phyloP scores from a whole-genome alignment of 2,329 filamentous ascomycete species.

The Trichophyton benhamiae region DNA sequence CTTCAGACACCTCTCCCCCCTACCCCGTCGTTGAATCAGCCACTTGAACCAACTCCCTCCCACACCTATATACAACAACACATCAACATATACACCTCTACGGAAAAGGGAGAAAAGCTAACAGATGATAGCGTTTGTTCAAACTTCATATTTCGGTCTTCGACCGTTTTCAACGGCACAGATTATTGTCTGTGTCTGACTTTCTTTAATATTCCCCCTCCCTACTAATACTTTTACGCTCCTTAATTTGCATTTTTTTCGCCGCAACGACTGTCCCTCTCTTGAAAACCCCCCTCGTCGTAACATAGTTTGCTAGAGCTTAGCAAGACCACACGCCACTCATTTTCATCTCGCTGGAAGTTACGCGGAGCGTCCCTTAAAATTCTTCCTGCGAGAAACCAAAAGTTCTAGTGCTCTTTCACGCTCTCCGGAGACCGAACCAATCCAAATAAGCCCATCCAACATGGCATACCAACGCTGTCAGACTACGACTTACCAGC shows the following conservation, averaged over 20 bases:
- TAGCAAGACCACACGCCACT: conserved; percentile 9
- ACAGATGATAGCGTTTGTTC: background rate
- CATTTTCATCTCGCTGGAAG: conserved; percentile 29
- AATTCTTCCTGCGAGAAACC: background rate
- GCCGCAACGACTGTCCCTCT: conserved; percentile 40
- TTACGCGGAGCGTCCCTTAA: conserved; percentile 20
- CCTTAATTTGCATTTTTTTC: conserved; percentile 34
- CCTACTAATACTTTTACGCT: conserved; percentile 44
- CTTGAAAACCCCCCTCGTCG: conserved; percentile 31
- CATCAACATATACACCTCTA: too few species aligned
- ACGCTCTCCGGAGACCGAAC: conserved; percentile 4
- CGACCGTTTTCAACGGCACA: conserved; percentile 20
- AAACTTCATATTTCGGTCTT: conserved; percentile 13
- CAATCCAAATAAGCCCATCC: conserved; percentile 17
- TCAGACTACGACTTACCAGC: conserved; percentile 42
- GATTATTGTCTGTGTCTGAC: conserved; percentile 33
- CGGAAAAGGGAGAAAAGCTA: background rate
- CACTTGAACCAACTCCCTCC: too few species aligned
- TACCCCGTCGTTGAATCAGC: too few species aligned
- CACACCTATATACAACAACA: too few species aligned
- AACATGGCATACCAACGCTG: conserved; percentile 44
- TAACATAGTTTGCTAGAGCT: conserved; percentile 19
- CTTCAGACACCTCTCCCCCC: conserved; percentile 15
- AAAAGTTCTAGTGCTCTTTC: conserved; percentile 3
- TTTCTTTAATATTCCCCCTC: conserved; percentile 33